phyloP scores from a whole-genome alignment of 2,329 filamentous ascomycete genomes.

The Fusarium nematophilum region DNA sequence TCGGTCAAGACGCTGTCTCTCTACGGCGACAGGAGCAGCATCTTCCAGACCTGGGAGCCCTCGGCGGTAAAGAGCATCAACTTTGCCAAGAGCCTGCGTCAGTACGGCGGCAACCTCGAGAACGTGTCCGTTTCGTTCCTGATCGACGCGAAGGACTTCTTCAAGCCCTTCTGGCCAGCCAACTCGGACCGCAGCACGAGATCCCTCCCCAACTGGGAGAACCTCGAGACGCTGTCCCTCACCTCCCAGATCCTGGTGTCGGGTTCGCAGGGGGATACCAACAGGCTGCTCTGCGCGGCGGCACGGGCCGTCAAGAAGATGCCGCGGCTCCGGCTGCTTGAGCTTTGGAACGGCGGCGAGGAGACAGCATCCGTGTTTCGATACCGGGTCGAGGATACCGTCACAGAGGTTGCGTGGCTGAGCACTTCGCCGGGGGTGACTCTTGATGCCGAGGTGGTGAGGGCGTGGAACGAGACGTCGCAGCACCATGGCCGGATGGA shows the following conservation, averaged over 20 bases:
- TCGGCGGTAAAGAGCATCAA: neutral
- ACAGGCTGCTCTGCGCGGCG: neutral
- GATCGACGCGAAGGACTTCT: conserved; percentile 20
- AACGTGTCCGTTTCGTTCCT: conserved; percentile 16
- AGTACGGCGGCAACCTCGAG: conserved; percentile 1
- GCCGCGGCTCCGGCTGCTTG: conserved; percentile 3
- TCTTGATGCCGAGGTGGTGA: neutral
- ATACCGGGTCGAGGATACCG: neutral
- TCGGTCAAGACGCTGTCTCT: conserved; percentile 10
- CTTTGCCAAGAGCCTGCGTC: conserved; percentile 10
- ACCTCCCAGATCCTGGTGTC: conserved; percentile 1
- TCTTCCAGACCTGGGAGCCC: neutral
- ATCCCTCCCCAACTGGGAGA: neutral
- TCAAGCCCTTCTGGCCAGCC: neutral
- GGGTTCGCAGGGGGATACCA: neutral
- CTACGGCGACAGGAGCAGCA: neutral
- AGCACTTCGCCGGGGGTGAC: neutral
- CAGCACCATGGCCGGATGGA: neutral
- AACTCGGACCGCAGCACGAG: neutral
- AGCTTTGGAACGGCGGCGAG: neutral
- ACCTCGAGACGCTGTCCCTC: neutral
- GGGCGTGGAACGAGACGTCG: neutral
- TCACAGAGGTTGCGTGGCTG: neutral
- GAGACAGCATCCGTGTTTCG: neutral
- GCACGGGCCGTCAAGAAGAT: conserved; percentile 15